Evolutionary conservation across 768 basidiomycete species (phyloP).

Genomic region (Suillus hirtellus): DNA sequence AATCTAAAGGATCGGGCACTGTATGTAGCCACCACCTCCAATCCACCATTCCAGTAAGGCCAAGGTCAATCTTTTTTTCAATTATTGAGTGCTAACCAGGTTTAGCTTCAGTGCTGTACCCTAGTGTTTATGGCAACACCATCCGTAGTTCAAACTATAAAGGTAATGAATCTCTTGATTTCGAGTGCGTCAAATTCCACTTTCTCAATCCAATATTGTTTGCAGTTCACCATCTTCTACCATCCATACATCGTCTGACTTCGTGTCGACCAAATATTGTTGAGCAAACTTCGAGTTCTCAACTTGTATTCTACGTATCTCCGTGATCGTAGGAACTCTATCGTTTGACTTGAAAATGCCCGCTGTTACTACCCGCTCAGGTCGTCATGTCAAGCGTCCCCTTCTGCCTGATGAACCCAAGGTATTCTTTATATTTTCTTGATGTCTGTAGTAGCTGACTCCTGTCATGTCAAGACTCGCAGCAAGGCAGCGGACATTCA

Average conservation of each 20-base stretch:
- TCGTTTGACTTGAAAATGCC: background rate
- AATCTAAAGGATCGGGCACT: background rate
- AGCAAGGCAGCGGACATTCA: background rate
- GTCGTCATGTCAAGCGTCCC: background rate
- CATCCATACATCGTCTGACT: background rate
- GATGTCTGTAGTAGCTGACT: background rate
- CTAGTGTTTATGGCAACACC: background rate
- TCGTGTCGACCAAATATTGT: background rate
- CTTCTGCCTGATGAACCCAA: background rate
- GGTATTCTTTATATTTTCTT: background rate
- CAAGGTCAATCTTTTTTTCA: background rate
- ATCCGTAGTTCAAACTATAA: background rate
- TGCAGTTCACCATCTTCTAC: background rate
- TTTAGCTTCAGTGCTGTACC: background rate
- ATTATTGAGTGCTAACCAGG: background rate
- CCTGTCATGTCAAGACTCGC: background rate
- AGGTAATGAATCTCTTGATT: background rate
- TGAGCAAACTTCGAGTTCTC: slow-evolving; percentile 3
- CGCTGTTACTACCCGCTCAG: background rate
- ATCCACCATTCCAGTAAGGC: background rate
- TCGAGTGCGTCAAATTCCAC: background rate
- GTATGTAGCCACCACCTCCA: background rate
- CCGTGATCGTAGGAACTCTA: background rate
- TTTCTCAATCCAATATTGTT: slow-evolving; percentile 2
- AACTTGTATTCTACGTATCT: background rate